Evolutionary conservation across 495 filamentous ascomycete species (phyloP).

Genomic region (Cenococcum geophilum): DNA sequence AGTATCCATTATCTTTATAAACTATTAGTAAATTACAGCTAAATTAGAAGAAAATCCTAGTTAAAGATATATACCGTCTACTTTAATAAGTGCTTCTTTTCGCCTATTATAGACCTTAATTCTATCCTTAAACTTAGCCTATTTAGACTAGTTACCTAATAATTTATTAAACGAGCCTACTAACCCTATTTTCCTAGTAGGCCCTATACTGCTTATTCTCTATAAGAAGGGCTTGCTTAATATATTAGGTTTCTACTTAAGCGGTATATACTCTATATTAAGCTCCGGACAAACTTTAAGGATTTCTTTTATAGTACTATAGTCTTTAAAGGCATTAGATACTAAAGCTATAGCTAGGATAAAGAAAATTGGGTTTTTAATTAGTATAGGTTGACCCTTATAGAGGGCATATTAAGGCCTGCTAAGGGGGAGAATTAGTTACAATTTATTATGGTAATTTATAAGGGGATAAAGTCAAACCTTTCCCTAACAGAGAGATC

Average conservation of each 20-base stretch:
- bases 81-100: conserved; percentile 24
- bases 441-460: not conserved
- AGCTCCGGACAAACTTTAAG: conserved; percentile 13
- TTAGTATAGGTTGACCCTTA: not conserved
- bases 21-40: not conserved
- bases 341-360: not conserved
- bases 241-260: conserved; percentile 25
- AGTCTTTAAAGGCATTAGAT: conserved; percentile 13
- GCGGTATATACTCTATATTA: conserved; percentile 19
- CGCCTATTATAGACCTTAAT: conserved; percentile 14
- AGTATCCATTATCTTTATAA: conserved; percentile 1
- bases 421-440: not conserved
- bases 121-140: conserved; percentile 2
- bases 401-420: not conserved
- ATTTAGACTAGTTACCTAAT: not conserved
- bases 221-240: conserved; percentile 29
- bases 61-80: conserved; percentile 9
- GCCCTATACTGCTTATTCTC: conserved; percentile 25
- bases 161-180: conserved; percentile 20
- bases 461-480: not conserved
- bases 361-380: not conserved
- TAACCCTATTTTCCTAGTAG: conserved; percentile 23
- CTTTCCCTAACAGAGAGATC: not conserved
- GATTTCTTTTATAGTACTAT: conserved; percentile 26
- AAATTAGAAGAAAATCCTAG: not conserved